These are phyloP conservation scores for Metschnikowia matae DNA, from an alignment of 805 yeast species.

Conservation along the genomic window DNA sequence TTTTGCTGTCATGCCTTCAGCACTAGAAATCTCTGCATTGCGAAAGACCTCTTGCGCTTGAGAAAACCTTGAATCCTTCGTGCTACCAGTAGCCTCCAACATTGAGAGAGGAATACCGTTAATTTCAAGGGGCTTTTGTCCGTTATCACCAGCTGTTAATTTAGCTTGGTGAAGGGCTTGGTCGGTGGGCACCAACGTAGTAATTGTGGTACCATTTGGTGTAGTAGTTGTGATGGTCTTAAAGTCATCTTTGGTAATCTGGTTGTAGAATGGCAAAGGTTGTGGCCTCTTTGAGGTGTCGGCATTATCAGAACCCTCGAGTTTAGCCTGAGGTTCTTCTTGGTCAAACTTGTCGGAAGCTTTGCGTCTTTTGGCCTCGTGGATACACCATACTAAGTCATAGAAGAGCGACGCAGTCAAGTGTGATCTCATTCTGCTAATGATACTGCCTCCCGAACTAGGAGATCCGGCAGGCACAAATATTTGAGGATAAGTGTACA, in stretches of 20 bases:
- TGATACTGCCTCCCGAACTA: conserved; percentile 44
- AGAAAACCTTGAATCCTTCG: conserved; percentile 18
- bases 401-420: conserved; percentile 86
- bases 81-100: conserved; percentile 79
- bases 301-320: conserved; percentile 3
- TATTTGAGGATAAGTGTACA: conserved; percentile 82
- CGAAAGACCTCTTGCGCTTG: neutral
- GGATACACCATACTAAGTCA: conserved; percentile 91
- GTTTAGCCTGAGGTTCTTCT: conserved; percentile 5
- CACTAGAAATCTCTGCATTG: neutral
- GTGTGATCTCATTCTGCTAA: conserved; percentile 87
- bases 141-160: conserved; percentile 51
- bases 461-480: conserved; percentile 39
- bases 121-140: conserved; percentile 53
- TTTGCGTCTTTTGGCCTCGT: conserved; percentile 80
- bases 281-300: conserved; percentile 38
- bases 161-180: conserved; percentile 64
- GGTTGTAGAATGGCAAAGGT: conserved; percentile 87
- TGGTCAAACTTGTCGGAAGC: conserved; percentile 29
- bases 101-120: conserved; percentile 67
- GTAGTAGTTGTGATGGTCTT: conserved; percentile 81
- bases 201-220: conserved; percentile 88
- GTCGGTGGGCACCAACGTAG: conserved; percentile 84
- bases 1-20: neutral
- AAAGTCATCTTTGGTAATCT: conserved; percentile 84